phyloP scores from a whole-genome alignment of 2,329 filamentous ascomycete genomes.

The Aspergillus hortae region DNA sequence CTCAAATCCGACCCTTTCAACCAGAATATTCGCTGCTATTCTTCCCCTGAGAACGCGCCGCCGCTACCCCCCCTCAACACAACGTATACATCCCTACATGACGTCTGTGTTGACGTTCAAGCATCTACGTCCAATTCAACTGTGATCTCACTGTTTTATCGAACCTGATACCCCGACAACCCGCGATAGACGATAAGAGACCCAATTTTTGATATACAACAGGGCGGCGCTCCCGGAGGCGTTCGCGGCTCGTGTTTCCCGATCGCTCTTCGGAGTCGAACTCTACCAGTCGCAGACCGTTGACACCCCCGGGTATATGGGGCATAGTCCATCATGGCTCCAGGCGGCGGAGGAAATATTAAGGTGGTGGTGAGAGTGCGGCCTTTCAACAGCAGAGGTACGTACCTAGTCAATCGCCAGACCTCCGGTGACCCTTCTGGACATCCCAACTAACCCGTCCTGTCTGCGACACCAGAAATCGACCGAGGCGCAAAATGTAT shows the following conservation, averaged over 20 bases:
- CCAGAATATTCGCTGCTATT: not conserved
- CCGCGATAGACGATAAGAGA: not conserved
- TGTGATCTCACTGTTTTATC: conserved; percentile 7
- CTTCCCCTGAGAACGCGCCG: conserved; percentile 16
- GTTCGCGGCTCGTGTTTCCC: conserved; percentile 28
- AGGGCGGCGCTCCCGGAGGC: conserved; percentile 30
- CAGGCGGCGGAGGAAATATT: conserved; percentile 86
- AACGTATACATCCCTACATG: conserved; percentile 23
- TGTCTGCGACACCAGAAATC: conserved; percentile 59
- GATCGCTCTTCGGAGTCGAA: conserved; percentile 9
- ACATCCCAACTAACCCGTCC: conserved; percentile 7
- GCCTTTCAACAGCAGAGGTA: conserved; percentile 94
- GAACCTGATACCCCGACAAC: not conserved
- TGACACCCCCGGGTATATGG: conserved; percentile 31
- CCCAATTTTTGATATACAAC: conserved; percentile 13
- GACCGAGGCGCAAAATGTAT: conserved; percentile 94
- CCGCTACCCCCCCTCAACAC: conserved; percentile 13
- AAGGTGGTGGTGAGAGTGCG: conserved; percentile 98
- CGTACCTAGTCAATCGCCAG: conserved; percentile 15
- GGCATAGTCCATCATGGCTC: conserved; percentile 54
- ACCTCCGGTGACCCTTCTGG: not conserved
- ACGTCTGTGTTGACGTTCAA: conserved; percentile 35
- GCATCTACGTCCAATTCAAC: conserved; percentile 13
- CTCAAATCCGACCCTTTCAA: not conserved
- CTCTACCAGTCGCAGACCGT: conserved; percentile 11